Evolutionary conservation across 2,329 filamentous ascomycete species (phyloP), one percentile per base, ranked within the genome.

Genomic region (Magnaporthales sp.): DNA sequence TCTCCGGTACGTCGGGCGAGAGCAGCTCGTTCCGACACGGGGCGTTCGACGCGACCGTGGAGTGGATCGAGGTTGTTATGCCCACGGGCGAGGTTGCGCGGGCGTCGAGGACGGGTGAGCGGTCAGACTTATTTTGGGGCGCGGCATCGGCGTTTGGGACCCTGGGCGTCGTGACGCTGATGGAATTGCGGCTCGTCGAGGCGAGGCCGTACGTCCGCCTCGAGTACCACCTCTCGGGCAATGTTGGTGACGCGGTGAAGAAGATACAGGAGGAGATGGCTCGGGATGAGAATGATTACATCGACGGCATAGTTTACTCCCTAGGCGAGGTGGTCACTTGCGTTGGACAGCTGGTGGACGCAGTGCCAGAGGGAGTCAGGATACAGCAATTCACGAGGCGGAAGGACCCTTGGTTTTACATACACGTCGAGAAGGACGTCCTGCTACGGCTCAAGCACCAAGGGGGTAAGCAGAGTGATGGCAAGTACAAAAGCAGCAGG

Each of bases 381-480:
- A 71, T 77, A 0, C 77, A 76, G 27, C 78, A 74, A 0, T 90
- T 91, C 74, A 84, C 83, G n/a, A 79, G 83, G 11, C 77, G 83
- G 0, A 75, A 74, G 4, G 90, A 93, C 70, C 86, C 88, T 0
- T 93, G 90, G 91, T 91, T 91, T 73, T 92, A 91, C 68, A 77
- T 92, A 2, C 89, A 90, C 69, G 89, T 84, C 31, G 32, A 66
- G 11, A 62, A 63, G 29, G 9, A 61, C 29, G 13, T 26, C 54
- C 22, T 66, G 3, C 64, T 54, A 22, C 54, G 51, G 3, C 51
- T 61, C 9, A 60, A 13, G 29, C 8, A 19, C 15, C 75, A 80
- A n/a, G 73, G 75, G 51, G 70, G 74, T 68, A 75, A 74, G 67
- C 68, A 65, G 66, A 46, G 69, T 69, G 67, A 60, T 70, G 46